These are phyloP conservation scores for Trichophyton verrucosum DNA, from an alignment of 2,329 filamentous ascomycete genomes.

Conservation along the genomic window DNA sequence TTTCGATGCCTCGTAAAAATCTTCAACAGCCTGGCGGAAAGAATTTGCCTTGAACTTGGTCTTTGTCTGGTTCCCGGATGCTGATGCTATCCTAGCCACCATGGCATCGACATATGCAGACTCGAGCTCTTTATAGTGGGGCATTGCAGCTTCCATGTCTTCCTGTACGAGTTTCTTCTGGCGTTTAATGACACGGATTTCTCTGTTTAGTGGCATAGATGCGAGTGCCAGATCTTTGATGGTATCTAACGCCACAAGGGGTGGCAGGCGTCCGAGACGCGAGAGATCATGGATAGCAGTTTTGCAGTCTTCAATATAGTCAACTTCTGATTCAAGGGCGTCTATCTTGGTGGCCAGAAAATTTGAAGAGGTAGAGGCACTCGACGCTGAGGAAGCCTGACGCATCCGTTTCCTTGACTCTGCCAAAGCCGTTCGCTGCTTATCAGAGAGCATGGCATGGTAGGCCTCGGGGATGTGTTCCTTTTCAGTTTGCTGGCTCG, in stretches of 20 bases:
- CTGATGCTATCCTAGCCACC: not conserved
- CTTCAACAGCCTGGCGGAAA: not conserved
- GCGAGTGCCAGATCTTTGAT: not conserved
- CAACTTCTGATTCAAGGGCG: not conserved
- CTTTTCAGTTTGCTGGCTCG: not conserved
- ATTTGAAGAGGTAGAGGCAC: not conserved
- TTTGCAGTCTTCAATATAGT: not conserved
- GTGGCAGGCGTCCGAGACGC: not conserved
- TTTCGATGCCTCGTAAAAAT: slow-evolving; percentile 3
- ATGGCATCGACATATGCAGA: slow-evolving; percentile 3
- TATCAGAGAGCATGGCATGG: not conserved
- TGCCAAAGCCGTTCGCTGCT: not conserved
- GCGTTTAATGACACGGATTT: slow-evolving; percentile 5
- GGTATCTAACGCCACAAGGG: not conserved
- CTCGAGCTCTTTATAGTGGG: not conserved
- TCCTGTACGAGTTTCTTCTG: slow-evolving; percentile 1
- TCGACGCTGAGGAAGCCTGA: not conserved
- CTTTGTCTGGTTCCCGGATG: slow-evolving; percentile 6
- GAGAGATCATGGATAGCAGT: not conserved
- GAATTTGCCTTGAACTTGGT: slow-evolving; percentile 2
- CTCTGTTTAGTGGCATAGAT: not conserved
- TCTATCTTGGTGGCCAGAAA: not conserved
- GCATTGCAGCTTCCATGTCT: slow-evolving; percentile 4
- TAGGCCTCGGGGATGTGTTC: not conserved
- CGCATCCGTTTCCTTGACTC: not conserved